Conservation (phyloP, 192 early-diverging fungal genomes). For the Umbelopsis isabellina region DNA sequence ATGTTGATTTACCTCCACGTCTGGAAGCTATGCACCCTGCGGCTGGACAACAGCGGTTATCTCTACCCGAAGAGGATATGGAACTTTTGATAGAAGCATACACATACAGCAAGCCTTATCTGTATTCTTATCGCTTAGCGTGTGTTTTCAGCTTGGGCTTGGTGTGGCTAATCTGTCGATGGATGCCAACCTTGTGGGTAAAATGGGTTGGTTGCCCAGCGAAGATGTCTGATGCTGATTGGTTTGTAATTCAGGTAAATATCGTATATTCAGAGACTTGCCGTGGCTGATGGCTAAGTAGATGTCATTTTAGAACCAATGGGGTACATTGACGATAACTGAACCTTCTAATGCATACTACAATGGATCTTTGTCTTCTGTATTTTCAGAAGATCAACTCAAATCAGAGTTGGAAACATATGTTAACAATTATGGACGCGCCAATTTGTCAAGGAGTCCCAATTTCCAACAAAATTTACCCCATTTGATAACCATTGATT, state of each 20-base stretch:
- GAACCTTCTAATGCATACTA: slow-evolving; percentile 60
- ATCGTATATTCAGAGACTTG: neutral
- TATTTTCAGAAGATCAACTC: slow-evolving; percentile 60
- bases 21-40: neutral
- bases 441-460: slow-evolving; percentile 6
- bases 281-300: slow-evolving; percentile 5
- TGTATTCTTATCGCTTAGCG: slow-evolving; percentile 66
- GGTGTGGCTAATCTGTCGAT: slow-evolving; percentile 78
- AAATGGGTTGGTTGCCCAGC: slow-evolving; percentile 64
- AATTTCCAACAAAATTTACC: slow-evolving; percentile 40
- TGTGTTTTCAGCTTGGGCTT: slow-evolving; percentile 72
- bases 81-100: slow-evolving; percentile 69
- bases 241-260: slow-evolving; percentile 62
- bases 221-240: slow-evolving; percentile 75
- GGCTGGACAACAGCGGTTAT: slow-evolving; percentile 34
- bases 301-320: slow-evolving; percentile 58
- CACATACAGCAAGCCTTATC: slow-evolving; percentile 45
- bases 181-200: slow-evolving; percentile 82
- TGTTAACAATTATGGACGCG: neutral
- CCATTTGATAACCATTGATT: slow-evolving; percentile 52
- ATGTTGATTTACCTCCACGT: neutral
- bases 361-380: slow-evolving; percentile 68
- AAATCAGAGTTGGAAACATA: slow-evolving; percentile 38
- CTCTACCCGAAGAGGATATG: slow-evolving; percentile 75
- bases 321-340: slow-evolving; percentile 59